phyloP scores from a whole-genome alignment of 1,139 yeast species.

The Yamadazyma oceani region DNA sequence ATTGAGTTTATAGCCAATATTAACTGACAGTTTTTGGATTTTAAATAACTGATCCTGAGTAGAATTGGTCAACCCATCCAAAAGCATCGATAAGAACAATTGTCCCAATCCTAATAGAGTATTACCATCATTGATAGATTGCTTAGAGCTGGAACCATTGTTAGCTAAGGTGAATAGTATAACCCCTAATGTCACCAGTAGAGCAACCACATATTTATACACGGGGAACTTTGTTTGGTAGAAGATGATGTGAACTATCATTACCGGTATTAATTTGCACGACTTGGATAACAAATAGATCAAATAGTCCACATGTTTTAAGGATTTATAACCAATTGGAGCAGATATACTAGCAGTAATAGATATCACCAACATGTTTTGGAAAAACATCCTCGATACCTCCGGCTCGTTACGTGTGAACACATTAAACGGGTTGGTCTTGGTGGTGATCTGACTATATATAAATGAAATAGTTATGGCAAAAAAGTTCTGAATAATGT shows the following conservation, averaged over 20 bases:
- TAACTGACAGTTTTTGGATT: slow-evolving; percentile 18
- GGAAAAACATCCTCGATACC: slow-evolving; percentile 25
- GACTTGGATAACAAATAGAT: slow-evolving; percentile 86
- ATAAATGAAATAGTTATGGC: slow-evolving; percentile 69
- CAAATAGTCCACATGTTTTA: slow-evolving; percentile 82
- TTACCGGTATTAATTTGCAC: slow-evolving; percentile 90
- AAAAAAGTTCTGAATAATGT: slow-evolving; percentile 67
- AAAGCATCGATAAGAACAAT: slow-evolving; percentile 60
- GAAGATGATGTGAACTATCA: slow-evolving; percentile 74
- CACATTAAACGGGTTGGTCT: slow-evolving; percentile 28
- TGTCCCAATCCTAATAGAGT: slow-evolving; percentile 58
- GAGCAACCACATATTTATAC: slow-evolving; percentile 77
- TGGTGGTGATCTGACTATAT: slow-evolving; percentile 47
- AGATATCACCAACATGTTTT: slow-evolving; percentile 62
- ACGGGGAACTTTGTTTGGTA: slow-evolving; percentile 73
- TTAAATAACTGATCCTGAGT: slow-evolving; percentile 86
- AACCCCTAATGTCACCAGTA: slow-evolving; percentile 78
- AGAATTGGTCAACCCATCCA: slow-evolving; percentile 92
- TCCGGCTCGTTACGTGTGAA: slow-evolving; percentile 25
- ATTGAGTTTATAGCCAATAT: slow-evolving; percentile 19
- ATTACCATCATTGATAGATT: slow-evolving; percentile 36
- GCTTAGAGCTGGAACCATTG: slow-evolving; percentile 19
- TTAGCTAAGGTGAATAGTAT: slow-evolving; percentile 63
- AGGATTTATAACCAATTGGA: slow-evolving; percentile 74
- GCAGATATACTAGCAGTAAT: slow-evolving; percentile 77